Percentiles rank a stretch among this genome's conserved stretches.
Evolutionary conservation across 148 eudicot genomes (phyloP).

Genomic region (Silene latifolia): DNA sequence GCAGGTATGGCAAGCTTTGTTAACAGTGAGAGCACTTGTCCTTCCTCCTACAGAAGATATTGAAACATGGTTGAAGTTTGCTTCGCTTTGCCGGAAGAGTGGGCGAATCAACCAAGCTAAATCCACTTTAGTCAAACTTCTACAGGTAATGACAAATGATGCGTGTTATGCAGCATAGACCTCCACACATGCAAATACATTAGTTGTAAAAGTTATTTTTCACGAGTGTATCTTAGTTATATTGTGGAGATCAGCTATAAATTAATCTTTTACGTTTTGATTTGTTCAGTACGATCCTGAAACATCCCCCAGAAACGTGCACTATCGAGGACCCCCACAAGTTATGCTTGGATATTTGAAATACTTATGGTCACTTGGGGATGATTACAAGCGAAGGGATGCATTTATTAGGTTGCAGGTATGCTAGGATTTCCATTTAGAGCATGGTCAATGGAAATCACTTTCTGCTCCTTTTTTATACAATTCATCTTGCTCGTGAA

Average conservation of each 20-base stretch:
- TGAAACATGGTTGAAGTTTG: conserved; percentile 95
- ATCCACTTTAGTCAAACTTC: conserved; percentile 79
- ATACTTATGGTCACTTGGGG: conserved; percentile 96
- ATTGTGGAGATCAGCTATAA: background rate
- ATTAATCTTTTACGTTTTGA: conserved; percentile 11
- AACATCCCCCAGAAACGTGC: conserved; percentile 59
- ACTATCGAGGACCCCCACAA: conserved; percentile 81
- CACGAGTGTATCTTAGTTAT: background rate
- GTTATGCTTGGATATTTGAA: conserved; percentile 88
- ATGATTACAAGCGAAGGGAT: conserved; percentile 87
- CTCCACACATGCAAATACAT: background rate
- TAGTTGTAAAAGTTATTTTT: background rate
- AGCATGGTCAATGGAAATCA: background rate
- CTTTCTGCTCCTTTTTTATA: background rate
- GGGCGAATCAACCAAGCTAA: conserved; percentile 89
- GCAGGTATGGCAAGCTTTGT: conserved; percentile 98
- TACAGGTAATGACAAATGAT: conserved; percentile 49
- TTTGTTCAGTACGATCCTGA: conserved; percentile 85
- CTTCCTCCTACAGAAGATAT: conserved; percentile 88
- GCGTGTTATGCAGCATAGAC: background rate
- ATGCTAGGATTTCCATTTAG: conserved; percentile 8
- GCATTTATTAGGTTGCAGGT: conserved; percentile 86
- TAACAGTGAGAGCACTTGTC: conserved; percentile 86
- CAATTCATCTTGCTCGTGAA: background rate
- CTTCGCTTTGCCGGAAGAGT: conserved; percentile 87